phyloP scores from a whole-genome alignment of 1,139 yeast genomes.

The Suhomyces ambrosiae region DNA sequence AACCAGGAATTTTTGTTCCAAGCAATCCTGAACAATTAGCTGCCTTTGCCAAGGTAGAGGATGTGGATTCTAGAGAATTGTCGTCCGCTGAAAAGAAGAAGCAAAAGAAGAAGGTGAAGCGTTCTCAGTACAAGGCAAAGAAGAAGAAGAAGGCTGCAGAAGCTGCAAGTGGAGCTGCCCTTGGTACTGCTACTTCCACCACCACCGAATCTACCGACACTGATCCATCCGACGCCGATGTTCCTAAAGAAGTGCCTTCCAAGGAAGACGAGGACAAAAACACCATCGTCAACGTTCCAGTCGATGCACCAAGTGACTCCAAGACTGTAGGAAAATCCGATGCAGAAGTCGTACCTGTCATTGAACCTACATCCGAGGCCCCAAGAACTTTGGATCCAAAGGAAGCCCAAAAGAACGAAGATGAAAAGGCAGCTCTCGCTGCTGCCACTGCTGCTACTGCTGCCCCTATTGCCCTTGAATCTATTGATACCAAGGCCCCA shows the following conservation, averaged over 20 bases:
- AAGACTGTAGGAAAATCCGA: constrained; percentile 10
- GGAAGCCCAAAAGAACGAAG: constrained; percentile 9
- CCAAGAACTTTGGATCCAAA: constrained; percentile 36
- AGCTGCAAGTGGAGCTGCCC: constrained; percentile 14
- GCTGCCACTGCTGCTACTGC: constrained; percentile 6
- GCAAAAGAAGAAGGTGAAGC: constrained; percentile 52
- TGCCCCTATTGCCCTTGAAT: background rate
- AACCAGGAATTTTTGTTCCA: constrained; percentile 56
- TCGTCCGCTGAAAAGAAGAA: constrained; percentile 46
- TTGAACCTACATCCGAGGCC: constrained; percentile 17
- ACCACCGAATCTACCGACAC: constrained; percentile 14
- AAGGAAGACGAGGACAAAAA: constrained; percentile 6
- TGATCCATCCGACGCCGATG: constrained; percentile 11
- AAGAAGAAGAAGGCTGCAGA: constrained; percentile 32
- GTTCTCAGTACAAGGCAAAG: constrained; percentile 48
- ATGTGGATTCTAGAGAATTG: constrained; percentile 43
- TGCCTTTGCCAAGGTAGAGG: constrained; percentile 39
- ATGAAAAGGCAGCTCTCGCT: constrained; percentile 3
- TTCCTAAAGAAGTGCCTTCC: constrained; percentile 13
- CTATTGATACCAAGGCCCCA: background rate
- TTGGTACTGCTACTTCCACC: constrained; percentile 17
- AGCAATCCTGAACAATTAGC: constrained; percentile 40
- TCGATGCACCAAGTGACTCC: constrained; percentile 9
- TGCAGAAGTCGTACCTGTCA: constrained; percentile 17
- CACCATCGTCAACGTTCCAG: constrained; percentile 12